A percentile compares a stretch with the other conserved stretches of the same genome.
Conservation (phyloP, 2,329 filamentous ascomycete species). For the Xylaria sp. region DNA sequence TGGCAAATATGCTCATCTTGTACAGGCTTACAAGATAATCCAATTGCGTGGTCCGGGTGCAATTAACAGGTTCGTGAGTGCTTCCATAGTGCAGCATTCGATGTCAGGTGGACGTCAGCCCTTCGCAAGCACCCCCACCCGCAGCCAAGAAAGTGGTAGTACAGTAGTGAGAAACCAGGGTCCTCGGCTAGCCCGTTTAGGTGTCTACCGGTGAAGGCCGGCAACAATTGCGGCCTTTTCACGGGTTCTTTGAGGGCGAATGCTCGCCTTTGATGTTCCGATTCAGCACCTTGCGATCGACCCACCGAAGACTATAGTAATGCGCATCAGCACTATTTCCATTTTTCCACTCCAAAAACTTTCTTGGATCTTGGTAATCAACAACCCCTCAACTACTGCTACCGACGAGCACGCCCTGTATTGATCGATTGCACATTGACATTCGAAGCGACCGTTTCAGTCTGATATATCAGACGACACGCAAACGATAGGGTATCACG, state of each 20-base stretch:
- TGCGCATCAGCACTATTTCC: constrained; percentile 29
- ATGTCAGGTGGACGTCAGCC: constrained; percentile 32
- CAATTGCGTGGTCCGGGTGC: not conserved
- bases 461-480: constrained; percentile 8
- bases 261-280: constrained; percentile 33
- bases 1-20: not conserved
- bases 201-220: constrained; percentile 28
- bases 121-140: constrained; percentile 28
- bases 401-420: not conserved
- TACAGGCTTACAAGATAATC: not conserved
- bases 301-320: constrained; percentile 29
- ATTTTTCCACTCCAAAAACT: constrained; percentile 32
- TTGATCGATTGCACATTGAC: constrained; percentile 16
- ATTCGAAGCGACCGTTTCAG: constrained; percentile 2
- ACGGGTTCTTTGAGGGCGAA: constrained; percentile 31
- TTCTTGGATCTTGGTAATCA: constrained; percentile 17
- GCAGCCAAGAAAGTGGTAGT: constrained; percentile 25
- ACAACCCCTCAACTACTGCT: constrained; percentile 25
- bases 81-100: not conserved
- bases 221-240: constrained; percentile 32
- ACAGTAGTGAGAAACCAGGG: constrained; percentile 19
- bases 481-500: not conserved
- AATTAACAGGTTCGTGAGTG: not conserved
- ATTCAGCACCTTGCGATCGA: constrained; percentile 32
- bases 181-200: constrained; percentile 32